Evolutionary conservation across 2,329 filamentous ascomycete genomes (phyloP).

Genomic region (Lecanicillium sp.): DNA sequence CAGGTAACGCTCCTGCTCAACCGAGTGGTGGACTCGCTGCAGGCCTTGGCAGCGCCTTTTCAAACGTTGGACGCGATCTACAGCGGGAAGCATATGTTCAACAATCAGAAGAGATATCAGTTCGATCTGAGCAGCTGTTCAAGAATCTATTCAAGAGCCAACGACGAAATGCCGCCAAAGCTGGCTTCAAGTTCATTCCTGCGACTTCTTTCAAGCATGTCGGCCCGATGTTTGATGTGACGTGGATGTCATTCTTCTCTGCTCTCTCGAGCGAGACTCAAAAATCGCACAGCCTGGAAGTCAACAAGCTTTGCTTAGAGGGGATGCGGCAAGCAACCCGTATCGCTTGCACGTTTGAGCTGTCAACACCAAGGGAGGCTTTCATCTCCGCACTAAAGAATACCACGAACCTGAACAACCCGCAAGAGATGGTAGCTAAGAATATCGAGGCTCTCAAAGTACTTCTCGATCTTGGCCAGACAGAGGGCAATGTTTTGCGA

Average conservation of each 20-base stretch:
- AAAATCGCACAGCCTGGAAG: conserved; percentile 84
- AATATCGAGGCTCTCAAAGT: conserved; percentile 92
- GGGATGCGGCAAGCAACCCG: conserved; percentile 90
- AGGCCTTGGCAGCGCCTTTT: conserved; percentile 78
- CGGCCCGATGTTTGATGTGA: conserved; percentile 96
- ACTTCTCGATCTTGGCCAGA: conserved; percentile 83
- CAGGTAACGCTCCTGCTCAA: conserved; percentile 53
- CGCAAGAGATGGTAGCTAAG: conserved; percentile 91
- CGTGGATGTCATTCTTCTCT: conserved; percentile 98
- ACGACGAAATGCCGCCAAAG: conserved; percentile 64
- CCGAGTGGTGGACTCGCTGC: conserved; percentile 66
- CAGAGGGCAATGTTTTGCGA: conserved; percentile 81
- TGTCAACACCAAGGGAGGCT: conserved; percentile 87
- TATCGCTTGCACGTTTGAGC: conserved; percentile 86
- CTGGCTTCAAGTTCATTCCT: conserved; percentile 71
- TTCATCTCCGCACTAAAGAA: conserved; percentile 91
- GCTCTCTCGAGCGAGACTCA: conserved; percentile 90
- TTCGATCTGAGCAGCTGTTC: conserved; percentile 73
- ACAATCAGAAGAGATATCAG: conserved; percentile 84
- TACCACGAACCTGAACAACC: conserved; percentile 91
- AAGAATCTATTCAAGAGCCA: conserved; percentile 89
- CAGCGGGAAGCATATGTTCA: conserved; percentile 90
- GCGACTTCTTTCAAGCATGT: conserved; percentile 92
- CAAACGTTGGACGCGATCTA: conserved; percentile 83
- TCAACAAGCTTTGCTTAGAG: conserved; percentile 87